These are phyloP conservation scores for Phanerodontia chrysosporium DNA, from an alignment of 768 basidiomycete genomes.

Conservation along the genomic window DNA sequence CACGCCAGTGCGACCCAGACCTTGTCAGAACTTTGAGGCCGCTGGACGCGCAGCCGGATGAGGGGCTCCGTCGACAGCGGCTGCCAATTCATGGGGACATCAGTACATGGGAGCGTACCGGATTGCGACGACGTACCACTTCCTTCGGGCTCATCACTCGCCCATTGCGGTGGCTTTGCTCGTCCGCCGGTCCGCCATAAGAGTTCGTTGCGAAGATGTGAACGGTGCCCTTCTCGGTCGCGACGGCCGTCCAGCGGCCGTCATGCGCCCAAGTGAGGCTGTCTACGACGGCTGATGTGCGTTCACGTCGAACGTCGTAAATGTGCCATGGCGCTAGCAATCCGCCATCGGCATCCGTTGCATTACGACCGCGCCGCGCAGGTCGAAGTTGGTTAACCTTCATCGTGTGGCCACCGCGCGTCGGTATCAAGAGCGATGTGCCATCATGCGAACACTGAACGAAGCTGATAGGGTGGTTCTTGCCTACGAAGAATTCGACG, in stretches of 20 bases:
- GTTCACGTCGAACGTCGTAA: conserved; percentile 66
- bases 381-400: conserved; percentile 44
- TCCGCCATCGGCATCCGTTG: not conserved
- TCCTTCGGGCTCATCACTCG: conserved; percentile 50
- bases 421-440: conserved; percentile 43
- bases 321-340: conserved; percentile 40
- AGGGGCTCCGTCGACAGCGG: conserved; percentile 54
- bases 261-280: conserved; percentile 49
- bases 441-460: conserved; percentile 54
- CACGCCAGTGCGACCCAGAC: conserved; percentile 46
- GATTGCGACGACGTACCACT: conserved; percentile 34
- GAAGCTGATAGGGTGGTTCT: conserved; percentile 42
- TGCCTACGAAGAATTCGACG: conserved; percentile 46
- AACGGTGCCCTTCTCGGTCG: conserved; percentile 57
- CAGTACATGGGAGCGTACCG: not conserved
- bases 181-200: conserved; percentile 65
- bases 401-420: conserved; percentile 51
- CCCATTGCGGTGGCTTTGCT: conserved; percentile 55
- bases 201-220: conserved; percentile 79
- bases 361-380: conserved; percentile 7
- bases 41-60: conserved; percentile 43
- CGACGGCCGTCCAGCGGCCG: conserved; percentile 66
- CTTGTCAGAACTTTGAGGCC: conserved; percentile 19
- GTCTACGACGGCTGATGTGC: conserved; percentile 63
- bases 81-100: conserved; percentile 30